Base-by-base conservation (phyloP, 75 land plant genomes). In the Picea glauca region DNA sequence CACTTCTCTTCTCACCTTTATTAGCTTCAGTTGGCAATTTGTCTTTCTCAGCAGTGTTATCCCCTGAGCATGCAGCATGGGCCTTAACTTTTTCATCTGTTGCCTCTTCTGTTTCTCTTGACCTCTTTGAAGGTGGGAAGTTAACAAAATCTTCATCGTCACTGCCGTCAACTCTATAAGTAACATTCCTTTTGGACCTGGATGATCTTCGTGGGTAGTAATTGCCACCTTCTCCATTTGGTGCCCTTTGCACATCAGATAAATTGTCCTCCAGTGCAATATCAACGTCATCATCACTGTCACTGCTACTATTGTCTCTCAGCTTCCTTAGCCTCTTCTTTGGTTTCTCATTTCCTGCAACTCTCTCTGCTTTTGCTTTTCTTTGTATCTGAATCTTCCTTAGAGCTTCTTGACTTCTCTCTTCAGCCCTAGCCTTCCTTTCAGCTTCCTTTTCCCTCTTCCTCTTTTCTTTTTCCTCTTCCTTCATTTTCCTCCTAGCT, bases 151-250 rank as follows among this genome's bases (percentile, higher is more conserved):
- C 79, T 32, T 94, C 94, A 59, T 85, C 88, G 66, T 88, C 93
- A 80, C 89, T 86, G 32, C 58, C 79, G 80, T 78, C 79, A 70
- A 88, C 85, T 58, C 79, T 82, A 38, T 90, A 85, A 12, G 83
- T 79, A 31, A 90, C 90, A 62, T 90, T 65, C n/a, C 86, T 88
- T 79, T 79, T 88, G 9, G 72, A 72, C 72, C 93, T 81, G 46
- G 65, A 12, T 59, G 90, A 91, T 75, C 91, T 85, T 50, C 93
- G 63, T 20, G 78, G 84, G 54, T 59, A 18, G 35, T 62, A 23
- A 23, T 15, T 74, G 14, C 58, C 64, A 72, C 30, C 26, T 54
- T 12, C 54, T 58, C 38, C 85, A 43, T 32, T 72, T 58, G 54
- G 46, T 15, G 54, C 15, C 5, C 17, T 68, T 62, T 58, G 80